Base-by-base conservation (phyloP, 176 grass and related monocot genomes). In the Hordeum marinum region DNA sequence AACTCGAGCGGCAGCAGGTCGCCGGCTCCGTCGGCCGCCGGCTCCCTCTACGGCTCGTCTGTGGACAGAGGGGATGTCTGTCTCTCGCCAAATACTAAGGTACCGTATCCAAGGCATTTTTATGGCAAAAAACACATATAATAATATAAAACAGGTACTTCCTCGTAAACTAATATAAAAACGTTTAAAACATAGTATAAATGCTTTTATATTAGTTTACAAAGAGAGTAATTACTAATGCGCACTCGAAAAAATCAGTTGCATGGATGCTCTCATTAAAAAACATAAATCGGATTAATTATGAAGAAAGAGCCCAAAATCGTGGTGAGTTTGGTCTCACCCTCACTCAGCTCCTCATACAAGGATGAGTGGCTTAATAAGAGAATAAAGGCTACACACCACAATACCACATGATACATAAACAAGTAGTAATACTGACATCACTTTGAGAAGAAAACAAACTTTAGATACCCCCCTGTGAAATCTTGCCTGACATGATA, bases 11-110 rank as follows among this genome's bases (percentile, higher is more conserved):
- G 82, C 83, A 76, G 87, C 88, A 74, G 76, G 61, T 94, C 82
- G 43, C 79, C 58, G 46, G 64, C 10, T 24, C 63, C 62, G 31
- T 95, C 91, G 29, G 74, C 65, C 8, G 55, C 72, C 48, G 87
- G 75, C 68, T 88, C 82, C 84, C 66, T 69, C 55, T 68, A 61
- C n/a, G 66, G 75, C 27, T 90, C 80, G 64, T 89, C 91, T 63
- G 79, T 92, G 43, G 65, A 84, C 59, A 63, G 35, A 68, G 86
- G 90, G 66, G 85, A 82, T 9, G 65, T 48, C 11, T 85, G 70
- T 80, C 82, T 72, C 10, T 82, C 72, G 31, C 66, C 75, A 26
- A 68, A 83, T 18, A 62, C 60, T 5, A 83, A 66, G 87, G 88
- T 88, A 92, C 71, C 25, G 23, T 85, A 2, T 18, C 15, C 0